These are phyloP conservation scores for Paecilomyces variotii DNA, from an alignment of 2,329 filamentous ascomycete genomes.

Conservation along the genomic window DNA sequence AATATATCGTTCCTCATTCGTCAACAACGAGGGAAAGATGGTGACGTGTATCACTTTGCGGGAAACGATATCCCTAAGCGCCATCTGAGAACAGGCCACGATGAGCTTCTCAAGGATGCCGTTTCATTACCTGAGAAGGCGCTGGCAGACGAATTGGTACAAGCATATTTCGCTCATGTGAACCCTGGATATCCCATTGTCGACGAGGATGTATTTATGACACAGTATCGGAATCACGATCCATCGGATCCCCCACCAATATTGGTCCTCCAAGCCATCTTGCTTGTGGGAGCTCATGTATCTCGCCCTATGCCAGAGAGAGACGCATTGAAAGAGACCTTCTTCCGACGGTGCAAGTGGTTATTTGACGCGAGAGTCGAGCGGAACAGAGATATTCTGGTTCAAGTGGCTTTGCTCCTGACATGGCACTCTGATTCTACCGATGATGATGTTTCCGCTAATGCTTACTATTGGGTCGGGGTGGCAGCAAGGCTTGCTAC, in stretches of 20 bases:
- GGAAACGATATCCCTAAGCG: conserved; percentile 37
- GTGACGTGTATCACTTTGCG: conserved; percentile 37
- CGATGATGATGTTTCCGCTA: conserved; percentile 48
- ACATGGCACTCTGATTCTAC: conserved; percentile 49
- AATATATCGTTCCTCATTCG: conserved; percentile 50
- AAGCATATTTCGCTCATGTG: conserved; percentile 44
- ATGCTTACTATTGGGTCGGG: conserved; percentile 48
- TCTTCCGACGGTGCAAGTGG: conserved; percentile 47
- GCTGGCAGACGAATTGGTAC: conserved; percentile 43
- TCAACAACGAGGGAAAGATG: conserved; percentile 38
- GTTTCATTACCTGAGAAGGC: conserved; percentile 42
- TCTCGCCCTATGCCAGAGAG: conserved; percentile 32
- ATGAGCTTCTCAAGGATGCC: conserved; percentile 41
- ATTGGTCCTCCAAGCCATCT: conserved; percentile 43
- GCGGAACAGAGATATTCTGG: conserved; percentile 44
- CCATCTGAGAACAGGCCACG: conserved; percentile 36
- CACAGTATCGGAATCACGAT: conserved; percentile 41
- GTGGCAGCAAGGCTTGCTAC: conserved; percentile 45
- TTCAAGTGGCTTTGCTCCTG: conserved; percentile 48
- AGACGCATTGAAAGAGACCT: conserved; percentile 39
- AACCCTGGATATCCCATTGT: conserved; percentile 47
- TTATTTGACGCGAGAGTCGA: conserved; percentile 48
- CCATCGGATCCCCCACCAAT: conserved; percentile 39
- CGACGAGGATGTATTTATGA: conserved; percentile 46
- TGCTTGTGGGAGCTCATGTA: conserved; percentile 47